Conservation (phyloP, 305 asterid species). For the Solanum hybrid region DNA sequence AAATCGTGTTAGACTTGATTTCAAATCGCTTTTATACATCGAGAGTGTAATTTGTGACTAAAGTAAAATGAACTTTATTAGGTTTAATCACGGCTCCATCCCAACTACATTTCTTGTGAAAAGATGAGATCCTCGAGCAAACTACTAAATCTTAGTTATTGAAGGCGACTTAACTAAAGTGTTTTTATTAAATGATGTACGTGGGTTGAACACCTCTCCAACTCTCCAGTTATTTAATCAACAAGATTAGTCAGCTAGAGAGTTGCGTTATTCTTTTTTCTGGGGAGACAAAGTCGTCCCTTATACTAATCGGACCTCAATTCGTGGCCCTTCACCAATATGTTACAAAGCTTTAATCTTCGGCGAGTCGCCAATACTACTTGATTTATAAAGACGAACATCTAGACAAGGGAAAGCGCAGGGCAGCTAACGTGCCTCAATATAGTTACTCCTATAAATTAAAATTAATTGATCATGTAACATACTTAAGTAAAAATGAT, state of each 20-base stretch:
- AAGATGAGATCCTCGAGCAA: neutral
- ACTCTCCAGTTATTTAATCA: neutral
- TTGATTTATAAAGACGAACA: neutral
- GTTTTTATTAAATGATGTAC: neutral
- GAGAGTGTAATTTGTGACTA: neutral
- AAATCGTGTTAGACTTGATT: neutral
- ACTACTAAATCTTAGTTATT: neutral
- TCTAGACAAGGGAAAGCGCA: neutral
- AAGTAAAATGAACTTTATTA: neutral
- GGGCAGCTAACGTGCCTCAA: neutral
- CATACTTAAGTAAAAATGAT: neutral
- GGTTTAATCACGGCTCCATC: neutral
- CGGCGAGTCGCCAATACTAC: rapidly evolving
- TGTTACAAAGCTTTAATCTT: neutral
- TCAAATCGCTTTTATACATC: neutral
- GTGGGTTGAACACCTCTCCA: neutral
- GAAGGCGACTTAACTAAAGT: neutral
- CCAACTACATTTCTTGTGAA: neutral
- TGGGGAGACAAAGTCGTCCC: neutral
- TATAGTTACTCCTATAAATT: neutral
- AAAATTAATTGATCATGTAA: neutral
- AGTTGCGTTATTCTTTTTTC: neutral
- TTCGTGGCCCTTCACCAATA: neutral
- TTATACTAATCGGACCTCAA: neutral
- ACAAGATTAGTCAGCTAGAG: neutral